phyloP scores from a whole-genome alignment of 2,329 filamentous ascomycete species.

The Colletotrichum chlorophyti region DNA sequence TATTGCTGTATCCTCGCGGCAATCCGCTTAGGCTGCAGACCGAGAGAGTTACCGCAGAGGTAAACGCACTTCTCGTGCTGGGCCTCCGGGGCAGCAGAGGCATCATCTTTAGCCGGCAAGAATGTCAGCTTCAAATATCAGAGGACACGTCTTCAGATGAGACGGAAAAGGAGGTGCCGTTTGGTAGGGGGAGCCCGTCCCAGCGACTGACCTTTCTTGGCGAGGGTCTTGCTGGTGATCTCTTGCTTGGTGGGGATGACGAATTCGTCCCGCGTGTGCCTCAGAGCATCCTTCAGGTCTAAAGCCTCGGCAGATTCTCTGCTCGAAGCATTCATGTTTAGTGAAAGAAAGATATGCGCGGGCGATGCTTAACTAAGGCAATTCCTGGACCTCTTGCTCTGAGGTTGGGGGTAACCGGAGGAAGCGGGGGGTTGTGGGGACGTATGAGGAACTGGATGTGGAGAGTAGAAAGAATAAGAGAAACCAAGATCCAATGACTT shows the following conservation, averaged over 20 bases:
- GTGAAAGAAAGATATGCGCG: not conserved
- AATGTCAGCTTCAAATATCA: conserved; percentile 23
- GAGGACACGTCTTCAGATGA: not conserved
- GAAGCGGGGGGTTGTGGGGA: not conserved
- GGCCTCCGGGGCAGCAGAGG: not conserved
- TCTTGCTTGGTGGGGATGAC: conserved; percentile 65
- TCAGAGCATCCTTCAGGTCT: conserved; percentile 63
- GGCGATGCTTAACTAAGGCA: not conserved
- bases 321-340: conserved; percentile 5
- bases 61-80: conserved; percentile 64
- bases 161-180: too few species aligned
- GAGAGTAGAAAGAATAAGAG: not conserved
- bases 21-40: conserved; percentile 74
- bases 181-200: not conserved
- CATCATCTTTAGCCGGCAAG: not conserved
- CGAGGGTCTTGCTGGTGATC: conserved; percentile 37
- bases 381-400: not conserved
- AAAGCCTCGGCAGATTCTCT: conserved; percentile 38
- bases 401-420: not conserved
- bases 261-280: conserved; percentile 68
- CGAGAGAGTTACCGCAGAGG: conserved; percentile 89
- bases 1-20: conserved; percentile 70
- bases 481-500: too few species aligned
- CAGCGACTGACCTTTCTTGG: conserved; percentile 28
- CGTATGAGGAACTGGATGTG: not conserved